A percentile compares a stretch with the other conserved stretches of the same genome.
These are phyloP conservation scores for Ogataea polymorpha DNA, from an alignment of 805 yeast species.

Conservation along the genomic window DNA sequence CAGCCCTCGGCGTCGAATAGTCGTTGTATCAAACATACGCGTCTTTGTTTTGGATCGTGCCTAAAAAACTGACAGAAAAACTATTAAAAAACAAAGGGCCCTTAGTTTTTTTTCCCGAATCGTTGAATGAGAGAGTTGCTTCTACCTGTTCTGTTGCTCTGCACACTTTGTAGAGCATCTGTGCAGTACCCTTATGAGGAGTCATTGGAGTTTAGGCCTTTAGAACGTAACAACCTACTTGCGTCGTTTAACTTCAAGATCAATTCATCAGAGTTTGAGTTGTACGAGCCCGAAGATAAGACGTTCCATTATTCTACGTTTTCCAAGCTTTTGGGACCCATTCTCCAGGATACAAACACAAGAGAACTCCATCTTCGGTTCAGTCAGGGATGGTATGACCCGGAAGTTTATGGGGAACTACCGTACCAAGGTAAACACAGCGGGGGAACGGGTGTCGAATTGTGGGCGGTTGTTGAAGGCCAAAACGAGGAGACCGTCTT, in stretches of 20 bases:
- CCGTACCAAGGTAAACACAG: slow-evolving; percentile 68
- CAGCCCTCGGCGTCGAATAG: slow-evolving; percentile 12
- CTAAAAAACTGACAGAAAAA: not conserved
- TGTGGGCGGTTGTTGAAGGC: slow-evolving; percentile 85
- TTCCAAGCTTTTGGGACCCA: slow-evolving; percentile 79
- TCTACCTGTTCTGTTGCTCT: slow-evolving; percentile 2
- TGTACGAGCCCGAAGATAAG: slow-evolving; percentile 23
- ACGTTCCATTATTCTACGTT: slow-evolving; percentile 58
- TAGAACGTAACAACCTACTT: slow-evolving; percentile 67
- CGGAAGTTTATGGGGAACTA: slow-evolving; percentile 79
- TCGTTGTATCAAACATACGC: slow-evolving; percentile 10
- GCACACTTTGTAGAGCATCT: not conserved
- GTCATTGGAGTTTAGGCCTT: slow-evolving; percentile 57
- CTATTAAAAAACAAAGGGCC: not conserved
- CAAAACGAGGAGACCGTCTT: slow-evolving; percentile 50
- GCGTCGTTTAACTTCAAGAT: slow-evolving; percentile 70
- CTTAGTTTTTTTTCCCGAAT: not conserved
- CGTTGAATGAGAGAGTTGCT: not conserved
- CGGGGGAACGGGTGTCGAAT: slow-evolving; percentile 95
- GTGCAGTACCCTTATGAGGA: slow-evolving; percentile 54
- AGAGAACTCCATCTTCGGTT: slow-evolving; percentile 81
- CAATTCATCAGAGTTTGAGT: slow-evolving; percentile 43
- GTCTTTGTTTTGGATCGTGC: not conserved
- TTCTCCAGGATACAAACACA: slow-evolving; percentile 61
- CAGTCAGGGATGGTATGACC: slow-evolving; percentile 94